Conservation (phyloP, 2,329 filamentous ascomycete species). For the Aspergillus nomiae region DNA sequence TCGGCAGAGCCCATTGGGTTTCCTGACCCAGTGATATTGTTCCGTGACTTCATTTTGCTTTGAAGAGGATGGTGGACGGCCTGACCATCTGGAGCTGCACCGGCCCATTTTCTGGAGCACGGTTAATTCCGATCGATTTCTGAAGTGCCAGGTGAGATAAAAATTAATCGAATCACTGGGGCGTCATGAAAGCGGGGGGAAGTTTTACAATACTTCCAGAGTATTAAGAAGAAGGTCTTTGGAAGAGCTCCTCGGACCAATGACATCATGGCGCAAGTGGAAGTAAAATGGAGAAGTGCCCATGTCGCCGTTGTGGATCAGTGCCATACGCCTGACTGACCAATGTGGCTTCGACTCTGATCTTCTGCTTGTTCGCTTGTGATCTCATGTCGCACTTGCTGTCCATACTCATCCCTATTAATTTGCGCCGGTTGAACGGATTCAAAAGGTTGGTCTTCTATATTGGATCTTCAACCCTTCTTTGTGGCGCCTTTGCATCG, state of each 20-base stretch:
- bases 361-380: conserved; percentile 1
- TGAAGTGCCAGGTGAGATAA: not conserved
- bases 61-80: conserved; percentile 7
- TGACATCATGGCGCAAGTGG: conserved; percentile 8
- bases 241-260: conserved; percentile 1
- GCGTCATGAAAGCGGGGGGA: not conserved
- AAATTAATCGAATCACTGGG: not conserved
- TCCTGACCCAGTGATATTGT: conserved; percentile 13
- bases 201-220: not conserved
- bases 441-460: not conserved
- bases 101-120: conserved; percentile 15
- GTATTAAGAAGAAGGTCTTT: not conserved
- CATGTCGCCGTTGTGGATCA: conserved; percentile 5
- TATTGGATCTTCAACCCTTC: not conserved
- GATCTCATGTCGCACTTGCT: conserved; percentile 5
- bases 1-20: conserved; percentile 10
- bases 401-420: not conserved
- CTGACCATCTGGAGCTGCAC: conserved; percentile 15
- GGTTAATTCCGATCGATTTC: conserved; percentile 18
- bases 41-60: conserved; percentile 23
- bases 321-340: not conserved
- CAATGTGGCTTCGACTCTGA: not conserved
- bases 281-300: not conserved
- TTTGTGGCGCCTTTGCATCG: not conserved
- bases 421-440: not conserved